Base-by-base conservation (phyloP, 805 yeast species). In the Candida khao-thaluensis region DNA sequence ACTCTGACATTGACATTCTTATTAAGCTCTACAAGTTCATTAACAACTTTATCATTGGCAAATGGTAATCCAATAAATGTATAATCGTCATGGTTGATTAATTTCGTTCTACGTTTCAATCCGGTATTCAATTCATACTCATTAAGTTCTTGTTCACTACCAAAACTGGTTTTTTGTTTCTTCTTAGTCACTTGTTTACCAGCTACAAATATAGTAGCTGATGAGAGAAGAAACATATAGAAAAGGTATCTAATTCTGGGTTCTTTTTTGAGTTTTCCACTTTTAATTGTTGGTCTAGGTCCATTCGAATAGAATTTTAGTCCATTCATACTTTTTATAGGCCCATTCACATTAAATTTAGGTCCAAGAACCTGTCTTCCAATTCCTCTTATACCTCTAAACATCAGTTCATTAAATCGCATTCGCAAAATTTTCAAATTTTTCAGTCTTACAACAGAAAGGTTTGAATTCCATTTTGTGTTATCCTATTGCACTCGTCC, bases 241-340 rank as follows among this genome's bases (percentile, higher is more conserved):
- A 64, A 47, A n/a, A 69, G 51, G 46, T 66, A 64, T 20, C 72
- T 50, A 25, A 69, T 29, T 41, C 57, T 56, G 3, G 70, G 72
- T 9, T 53, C 51, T 21, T 49, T 46, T 23, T 48, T 45, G 9
- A 23, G 3, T 23, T 7, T 9, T 88, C 90, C 96, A 88, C 96
- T 23, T 72, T 90, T 39, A 95, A 85, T 35, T 82, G 81, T 49
- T 72, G 93, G 46, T 91, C 90, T 11, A 76, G 88, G 24, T 11
- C 30, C 30, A 15, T 15, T 15, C 15, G n/a, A 6, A 15, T 20
- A 7, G 3, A 28, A 5, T 28, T 14, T 28, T 16, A 3, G 20
- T 10, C 26, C 26, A 10, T n/a, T n/a, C n/a, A n/a, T n/a, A n/a
- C n/a, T n/a, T n/a, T n/a, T n/a, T n/a, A n/a, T 27, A 16, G 16